phyloP scores from a whole-genome alignment of 352 stramenopile species.

The Peronosclerospora sorghi region DNA sequence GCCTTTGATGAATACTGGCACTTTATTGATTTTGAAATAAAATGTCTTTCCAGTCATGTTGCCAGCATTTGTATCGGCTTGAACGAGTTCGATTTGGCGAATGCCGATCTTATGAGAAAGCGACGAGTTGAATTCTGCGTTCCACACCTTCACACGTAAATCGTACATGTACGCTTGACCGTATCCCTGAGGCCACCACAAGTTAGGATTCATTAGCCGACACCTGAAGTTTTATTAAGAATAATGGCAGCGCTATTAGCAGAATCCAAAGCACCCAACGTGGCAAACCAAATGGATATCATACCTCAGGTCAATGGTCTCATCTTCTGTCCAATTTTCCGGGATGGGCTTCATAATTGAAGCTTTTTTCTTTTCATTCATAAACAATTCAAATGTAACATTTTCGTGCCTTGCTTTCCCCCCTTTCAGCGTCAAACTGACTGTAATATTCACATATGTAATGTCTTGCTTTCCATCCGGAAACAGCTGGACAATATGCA shows the following conservation, averaged over 20 bases:
- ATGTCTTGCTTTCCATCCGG: slow-evolving; percentile 16
- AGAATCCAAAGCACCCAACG: neutral
- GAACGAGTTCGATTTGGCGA: slow-evolving; percentile 46
- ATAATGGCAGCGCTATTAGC: slow-evolving; percentile 4
- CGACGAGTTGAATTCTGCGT: slow-evolving; percentile 16
- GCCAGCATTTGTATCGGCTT: slow-evolving; percentile 37
- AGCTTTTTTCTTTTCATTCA: slow-evolving; percentile 26
- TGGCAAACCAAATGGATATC: neutral
- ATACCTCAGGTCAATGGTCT: slow-evolving; percentile 27
- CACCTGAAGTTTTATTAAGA: slow-evolving; percentile 15
- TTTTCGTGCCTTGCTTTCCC: slow-evolving; percentile 17
- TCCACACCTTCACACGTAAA: slow-evolving; percentile 29
- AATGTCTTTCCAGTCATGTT: slow-evolving; percentile 46
- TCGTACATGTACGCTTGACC: slow-evolving; percentile 54
- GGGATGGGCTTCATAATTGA: slow-evolving; percentile 10
- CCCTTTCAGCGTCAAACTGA: slow-evolving; percentile 27
- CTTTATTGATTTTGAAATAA: slow-evolving; percentile 60
- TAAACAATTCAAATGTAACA: slow-evolving; percentile 34
- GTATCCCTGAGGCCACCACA: slow-evolving; percentile 70
- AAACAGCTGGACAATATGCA: slow-evolving; percentile 42
- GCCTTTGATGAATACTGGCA: slow-evolving; percentile 62
- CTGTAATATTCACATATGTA: slow-evolving; percentile 28
- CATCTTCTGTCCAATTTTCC: slow-evolving; percentile 6
- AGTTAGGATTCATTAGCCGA: slow-evolving; percentile 28
- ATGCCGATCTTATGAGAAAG: slow-evolving; percentile 43